Percentiles rank a stretch among this genome's conserved stretches.
These are phyloP conservation scores for Lactarius hengduanensis DNA, from an alignment of 768 basidiomycete genomes.

Conservation along the genomic window DNA sequence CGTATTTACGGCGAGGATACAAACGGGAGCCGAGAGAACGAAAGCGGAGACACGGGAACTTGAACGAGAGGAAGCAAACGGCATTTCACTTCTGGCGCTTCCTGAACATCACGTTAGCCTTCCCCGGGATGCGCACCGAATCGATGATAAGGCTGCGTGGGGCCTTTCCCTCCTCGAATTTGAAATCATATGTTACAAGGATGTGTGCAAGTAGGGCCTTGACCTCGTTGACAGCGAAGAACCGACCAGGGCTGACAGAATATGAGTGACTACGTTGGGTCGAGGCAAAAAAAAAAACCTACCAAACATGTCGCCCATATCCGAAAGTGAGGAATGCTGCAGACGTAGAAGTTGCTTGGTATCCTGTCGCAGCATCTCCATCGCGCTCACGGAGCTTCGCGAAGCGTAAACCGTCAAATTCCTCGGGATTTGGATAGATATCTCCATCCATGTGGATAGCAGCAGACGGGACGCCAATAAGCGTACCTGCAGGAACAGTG, in stretches of 20 bases:
- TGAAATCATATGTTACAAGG: constrained; percentile 32
- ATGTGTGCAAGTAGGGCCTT: constrained; percentile 32
- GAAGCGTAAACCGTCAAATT: constrained; percentile 46
- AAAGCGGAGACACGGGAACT: too few species aligned
- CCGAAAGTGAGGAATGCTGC: constrained; percentile 37
- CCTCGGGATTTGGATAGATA: constrained; percentile 43
- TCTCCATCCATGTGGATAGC: constrained; percentile 43
- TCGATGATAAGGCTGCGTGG: constrained; percentile 12
- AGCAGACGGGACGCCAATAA: constrained; percentile 36
- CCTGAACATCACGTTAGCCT: constrained; percentile 30
- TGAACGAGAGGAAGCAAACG: too few species aligned
- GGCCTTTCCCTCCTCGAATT: constrained; percentile 26
- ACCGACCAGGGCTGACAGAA: constrained; percentile 31
- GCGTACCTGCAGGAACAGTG: constrained; percentile 41
- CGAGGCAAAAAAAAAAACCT: not conserved
- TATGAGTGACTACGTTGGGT: not conserved
- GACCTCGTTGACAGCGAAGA: constrained; percentile 31
- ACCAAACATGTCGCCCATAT: constrained; percentile 32
- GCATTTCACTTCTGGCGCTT: constrained; percentile 20
- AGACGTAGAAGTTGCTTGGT: constrained; percentile 34
- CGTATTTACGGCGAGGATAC: too few species aligned
- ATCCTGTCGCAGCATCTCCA: constrained; percentile 19
- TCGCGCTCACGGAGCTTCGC: constrained; percentile 32
- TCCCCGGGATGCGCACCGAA: constrained; percentile 16
- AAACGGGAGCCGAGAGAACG: too few species aligned